Evolutionary conservation across 768 basidiomycete species (phyloP).

Genomic region (Leccinum subtestaceum): DNA sequence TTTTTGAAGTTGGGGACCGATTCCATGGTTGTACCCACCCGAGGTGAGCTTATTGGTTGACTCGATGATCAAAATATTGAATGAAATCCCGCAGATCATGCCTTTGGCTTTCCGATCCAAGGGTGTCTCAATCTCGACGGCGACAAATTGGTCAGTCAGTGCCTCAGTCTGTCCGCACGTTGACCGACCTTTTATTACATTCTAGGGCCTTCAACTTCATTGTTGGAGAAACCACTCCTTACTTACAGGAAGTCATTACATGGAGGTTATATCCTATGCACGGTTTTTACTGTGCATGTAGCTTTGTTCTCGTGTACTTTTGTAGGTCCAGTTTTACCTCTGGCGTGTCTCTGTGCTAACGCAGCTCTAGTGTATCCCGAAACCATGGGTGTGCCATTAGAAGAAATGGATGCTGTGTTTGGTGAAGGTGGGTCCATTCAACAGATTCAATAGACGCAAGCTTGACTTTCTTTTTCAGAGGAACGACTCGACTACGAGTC

Average conservation of each 20-base stretch:
- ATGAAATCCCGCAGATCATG: constrained; percentile 62
- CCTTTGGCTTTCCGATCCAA: constrained; percentile 87
- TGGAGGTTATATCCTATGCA: constrained; percentile 98
- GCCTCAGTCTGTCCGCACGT: not conserved
- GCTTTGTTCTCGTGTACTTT: constrained; percentile 84
- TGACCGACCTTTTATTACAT: constrained; percentile 13
- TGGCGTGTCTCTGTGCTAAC: constrained; percentile 7
- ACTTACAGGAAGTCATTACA: constrained; percentile 79
- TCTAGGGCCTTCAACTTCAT: constrained; percentile 78
- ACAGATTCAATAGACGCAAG: constrained; percentile 11
- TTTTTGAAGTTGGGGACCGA: constrained; percentile 66
- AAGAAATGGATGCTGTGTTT: constrained; percentile 90
- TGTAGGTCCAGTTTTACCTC: constrained; percentile 42
- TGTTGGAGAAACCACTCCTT: constrained; percentile 85
- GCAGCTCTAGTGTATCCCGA: constrained; percentile 69
- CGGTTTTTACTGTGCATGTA: constrained; percentile 85
- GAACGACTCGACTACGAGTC: constrained; percentile 67
- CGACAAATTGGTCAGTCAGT: constrained; percentile 61
- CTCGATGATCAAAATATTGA: not conserved
- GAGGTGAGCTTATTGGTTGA: constrained; percentile 46
- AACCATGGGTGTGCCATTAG: constrained; percentile 81
- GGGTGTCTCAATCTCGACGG: constrained; percentile 93
- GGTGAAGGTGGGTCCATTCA: constrained; percentile 61
- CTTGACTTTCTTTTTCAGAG: constrained; percentile 35
- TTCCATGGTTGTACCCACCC: constrained; percentile 87